These are phyloP conservation scores for Fusarium neocosmosporiellum DNA, from an alignment of 2,329 filamentous ascomycete species.

Conservation along the genomic window DNA sequence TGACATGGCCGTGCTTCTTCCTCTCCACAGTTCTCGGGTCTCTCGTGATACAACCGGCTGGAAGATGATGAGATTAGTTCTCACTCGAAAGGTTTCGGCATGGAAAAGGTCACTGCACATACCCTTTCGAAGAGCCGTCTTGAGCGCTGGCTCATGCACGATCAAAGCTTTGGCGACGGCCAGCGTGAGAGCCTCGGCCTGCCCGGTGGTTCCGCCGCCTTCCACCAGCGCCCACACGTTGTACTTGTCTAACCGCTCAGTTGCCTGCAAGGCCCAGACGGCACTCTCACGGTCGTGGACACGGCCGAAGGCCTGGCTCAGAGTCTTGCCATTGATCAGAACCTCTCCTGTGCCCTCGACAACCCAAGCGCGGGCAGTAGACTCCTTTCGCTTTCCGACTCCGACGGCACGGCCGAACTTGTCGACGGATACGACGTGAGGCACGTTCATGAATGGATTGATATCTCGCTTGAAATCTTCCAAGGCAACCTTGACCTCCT, in stretches of 20 bases:
- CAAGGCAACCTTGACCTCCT: conserved; percentile 74
- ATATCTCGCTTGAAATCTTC: conserved; percentile 78
- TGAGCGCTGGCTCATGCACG: conserved; percentile 92
- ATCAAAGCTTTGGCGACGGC: conserved; percentile 89
- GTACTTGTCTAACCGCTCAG: conserved; percentile 91
- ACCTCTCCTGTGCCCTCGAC: conserved; percentile 95
- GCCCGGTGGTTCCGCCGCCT: conserved; percentile 92
- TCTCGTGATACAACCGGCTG: conserved; percentile 92
- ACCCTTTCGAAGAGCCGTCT: conserved; percentile 90
- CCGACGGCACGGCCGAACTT: conserved; percentile 81
- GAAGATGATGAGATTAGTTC: conserved; percentile 55
- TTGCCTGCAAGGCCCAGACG: conserved; percentile 88
- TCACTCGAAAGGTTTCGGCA: conserved; percentile 19
- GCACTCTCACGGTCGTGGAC: conserved; percentile 95
- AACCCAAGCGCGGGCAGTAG: conserved; percentile 84
- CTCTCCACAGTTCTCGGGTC: conserved; percentile 94
- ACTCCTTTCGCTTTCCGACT: conserved; percentile 88
- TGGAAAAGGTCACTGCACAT: conserved; percentile 52
- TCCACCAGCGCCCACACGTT: conserved; percentile 89
- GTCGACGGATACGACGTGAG: conserved; percentile 76
- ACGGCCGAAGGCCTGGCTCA: conserved; percentile 84
- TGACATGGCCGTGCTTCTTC: conserved; percentile 96
- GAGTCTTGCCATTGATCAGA: conserved; percentile 87
- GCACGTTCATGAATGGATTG: conserved; percentile 74
- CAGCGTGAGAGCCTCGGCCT: conserved; percentile 93